A percentile compares a stretch with the other conserved stretches of the same genome.
Evolutionary conservation across 202 grass and related monocot genomes (phyloP).

Genomic region (Elaeis oleifera): DNA sequence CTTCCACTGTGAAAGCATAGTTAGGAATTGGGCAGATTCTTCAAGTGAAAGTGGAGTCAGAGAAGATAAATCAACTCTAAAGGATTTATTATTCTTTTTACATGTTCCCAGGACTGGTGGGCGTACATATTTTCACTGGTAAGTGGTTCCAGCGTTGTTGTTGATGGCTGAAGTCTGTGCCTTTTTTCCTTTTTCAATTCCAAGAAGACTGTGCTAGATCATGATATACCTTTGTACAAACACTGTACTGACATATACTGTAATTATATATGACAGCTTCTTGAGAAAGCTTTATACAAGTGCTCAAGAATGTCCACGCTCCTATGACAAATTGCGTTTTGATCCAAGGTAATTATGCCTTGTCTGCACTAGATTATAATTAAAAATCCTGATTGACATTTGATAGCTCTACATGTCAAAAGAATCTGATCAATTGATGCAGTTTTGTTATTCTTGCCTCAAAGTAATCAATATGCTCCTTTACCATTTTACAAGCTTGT

Average conservation of each 20-base stretch:
- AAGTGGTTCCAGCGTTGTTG: background rate
- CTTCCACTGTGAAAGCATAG: conserved; percentile 47
- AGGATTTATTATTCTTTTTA: conserved; percentile 91
- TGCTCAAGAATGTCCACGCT: conserved; percentile 72
- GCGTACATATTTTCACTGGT: conserved; percentile 90
- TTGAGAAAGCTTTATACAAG: conserved; percentile 72
- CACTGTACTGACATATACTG: conserved; percentile 2
- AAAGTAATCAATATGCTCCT: too few relatives aligned
- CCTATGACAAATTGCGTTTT: conserved; percentile 81
- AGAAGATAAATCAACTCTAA: conserved; percentile 57
- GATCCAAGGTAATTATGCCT: conserved; percentile 54
- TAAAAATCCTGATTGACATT: too few relatives aligned
- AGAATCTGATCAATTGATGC: too few relatives aligned
- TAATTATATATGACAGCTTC: conserved; percentile 43
- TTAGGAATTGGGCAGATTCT: conserved; percentile 58
- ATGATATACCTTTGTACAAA: too few relatives aligned
- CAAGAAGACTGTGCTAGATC: too few relatives aligned
- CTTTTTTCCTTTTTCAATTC: too few relatives aligned
- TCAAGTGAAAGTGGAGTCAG: conserved; percentile 20
- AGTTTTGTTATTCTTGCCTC: too few relatives aligned
- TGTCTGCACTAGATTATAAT: background rate
- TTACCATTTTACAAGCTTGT: too few relatives aligned
- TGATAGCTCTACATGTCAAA: too few relatives aligned
- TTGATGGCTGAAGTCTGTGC: too few relatives aligned
- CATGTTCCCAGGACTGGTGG: conserved; percentile 91